Percentiles rank a stretch among this genome's conserved stretches.
These are phyloP conservation scores for Penicillium parvum DNA, from an alignment of 495 filamentous ascomycete genomes.

Conservation along the genomic window DNA sequence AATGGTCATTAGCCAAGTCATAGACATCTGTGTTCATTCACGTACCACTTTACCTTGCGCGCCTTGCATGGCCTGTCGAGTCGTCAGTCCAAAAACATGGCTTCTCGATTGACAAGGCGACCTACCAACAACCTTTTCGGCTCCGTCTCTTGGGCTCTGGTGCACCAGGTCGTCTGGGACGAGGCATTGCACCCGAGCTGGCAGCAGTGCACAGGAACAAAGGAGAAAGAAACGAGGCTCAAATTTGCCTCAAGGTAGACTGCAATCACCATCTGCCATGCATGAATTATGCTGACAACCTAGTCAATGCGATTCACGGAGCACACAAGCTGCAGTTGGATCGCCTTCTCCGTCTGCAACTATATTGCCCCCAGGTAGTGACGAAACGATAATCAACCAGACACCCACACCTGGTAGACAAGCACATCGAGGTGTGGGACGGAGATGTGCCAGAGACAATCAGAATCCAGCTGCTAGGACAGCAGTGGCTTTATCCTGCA, in stretches of 20 bases:
- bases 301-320: constrained; percentile 12
- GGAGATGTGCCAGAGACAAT: constrained; percentile 24
- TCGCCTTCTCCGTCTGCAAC: constrained; percentile 30
- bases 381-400: constrained; percentile 43
- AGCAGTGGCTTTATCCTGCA: constrained; percentile 14
- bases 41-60: constrained; percentile 78
- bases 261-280: neutral
- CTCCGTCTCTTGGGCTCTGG: constrained; percentile 68
- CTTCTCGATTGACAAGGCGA: constrained; percentile 2
- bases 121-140: constrained; percentile 83
- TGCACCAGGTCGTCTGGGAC: constrained; percentile 60
- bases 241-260: neutral
- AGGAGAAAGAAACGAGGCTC: constrained; percentile 3
- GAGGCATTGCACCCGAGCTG: constrained; percentile 55
- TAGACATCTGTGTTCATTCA: neutral
- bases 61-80: constrained; percentile 70
- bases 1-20: neutral
- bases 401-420: constrained; percentile 38
- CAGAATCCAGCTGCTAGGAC: constrained; percentile 9
- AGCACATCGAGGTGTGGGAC: constrained; percentile 42
- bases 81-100: constrained; percentile 1
- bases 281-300: constrained; percentile 1
- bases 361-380: constrained; percentile 37
- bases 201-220: neutral
- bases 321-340: constrained; percentile 9